A percentile compares a stretch with the other conserved stretches of the same genome.
phyloP scores from a whole-genome alignment of 257 asterid species.

The Anisodus tanguticus region DNA sequence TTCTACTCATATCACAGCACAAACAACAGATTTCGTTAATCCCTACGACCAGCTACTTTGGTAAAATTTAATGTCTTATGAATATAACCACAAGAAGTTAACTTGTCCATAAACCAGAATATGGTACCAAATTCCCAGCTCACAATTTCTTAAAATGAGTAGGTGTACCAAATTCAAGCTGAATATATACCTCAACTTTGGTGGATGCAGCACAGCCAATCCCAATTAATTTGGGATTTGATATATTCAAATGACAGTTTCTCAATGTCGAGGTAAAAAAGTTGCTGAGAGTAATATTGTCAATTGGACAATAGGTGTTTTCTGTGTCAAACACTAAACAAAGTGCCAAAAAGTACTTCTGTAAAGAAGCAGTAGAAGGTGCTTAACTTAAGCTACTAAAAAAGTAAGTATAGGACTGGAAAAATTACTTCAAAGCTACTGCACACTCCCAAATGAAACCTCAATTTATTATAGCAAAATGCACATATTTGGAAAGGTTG shows the following conservation, averaged over 20 bases:
- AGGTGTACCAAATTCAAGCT: not conserved
- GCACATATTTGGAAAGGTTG: conserved; percentile 5
- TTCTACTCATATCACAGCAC: not conserved
- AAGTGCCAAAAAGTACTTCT: not conserved
- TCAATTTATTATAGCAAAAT: not conserved
- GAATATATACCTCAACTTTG: not conserved
- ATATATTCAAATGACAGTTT: conserved; percentile 2
- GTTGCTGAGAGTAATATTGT: not conserved
- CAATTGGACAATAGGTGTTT: not conserved
- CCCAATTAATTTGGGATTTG: conserved; percentile 16
- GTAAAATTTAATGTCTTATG: not conserved
- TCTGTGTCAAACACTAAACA: not conserved
- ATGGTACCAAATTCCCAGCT: not conserved
- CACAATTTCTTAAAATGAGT: not conserved
- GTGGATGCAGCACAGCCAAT: not conserved
- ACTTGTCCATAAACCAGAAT: not conserved
- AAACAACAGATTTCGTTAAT: not conserved
- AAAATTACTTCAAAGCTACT: not conserved
- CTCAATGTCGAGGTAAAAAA: not conserved
- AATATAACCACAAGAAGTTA: not conserved
- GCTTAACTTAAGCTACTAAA: not conserved
- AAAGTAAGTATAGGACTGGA: not conserved
- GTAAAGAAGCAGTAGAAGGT: not conserved
- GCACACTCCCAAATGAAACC: not conserved
- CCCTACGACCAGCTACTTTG: not conserved